Evolutionary conservation across 495 filamentous ascomycete genomes (phyloP), one percentile per base, ranked within the genome.

Genomic region (Tuber aestivum): DNA sequence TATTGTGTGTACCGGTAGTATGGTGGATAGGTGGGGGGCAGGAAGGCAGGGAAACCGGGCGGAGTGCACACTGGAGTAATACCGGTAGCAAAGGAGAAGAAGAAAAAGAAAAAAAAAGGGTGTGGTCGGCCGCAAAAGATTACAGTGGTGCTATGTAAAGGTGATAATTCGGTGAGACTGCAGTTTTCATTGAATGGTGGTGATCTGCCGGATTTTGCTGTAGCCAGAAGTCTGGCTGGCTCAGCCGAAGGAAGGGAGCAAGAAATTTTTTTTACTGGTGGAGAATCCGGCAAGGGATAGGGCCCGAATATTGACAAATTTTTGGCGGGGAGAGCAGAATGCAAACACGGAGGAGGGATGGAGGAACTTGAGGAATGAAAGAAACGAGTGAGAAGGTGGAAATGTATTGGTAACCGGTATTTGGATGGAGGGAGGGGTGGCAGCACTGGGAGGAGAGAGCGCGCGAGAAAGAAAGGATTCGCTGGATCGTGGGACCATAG

Each of bases 171-270:
- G 78, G 77, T 79, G 72, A 74, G 77, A 35, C 70, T 70, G 45
- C 44, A 35, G 61, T 61, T 61, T 61, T 50, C 50, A 48, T 61
- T 61, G 75, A 70, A 75, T 68, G 74, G 70, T 75, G 78, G 77
- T 79, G 76, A 79, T 79, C 78, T 79, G 77, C 78, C 78, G 78
- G 78, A 72, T 79, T 79, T 75, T 79, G 73, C 73, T 79, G 72
- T 69, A 68, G 70, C 71, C 70, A 78, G 73, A 75, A 77, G 48
- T 44, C 75, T 78, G 45, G 69, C 75, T 78, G 45, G 69, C 77
- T 76, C 77, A 75, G 70, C 72, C 77, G 72, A 78, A 71, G 75
- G 50, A 69, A 32, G 32, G 12, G 10, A 35, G 12, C 8, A 65
- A 18, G 32, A 35, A 12, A 65, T 14, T 65, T 32, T 16, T 12